Conservation (phyloP, 192 early-diverging fungal species). For the Entophlyctis luteolus region DNA sequence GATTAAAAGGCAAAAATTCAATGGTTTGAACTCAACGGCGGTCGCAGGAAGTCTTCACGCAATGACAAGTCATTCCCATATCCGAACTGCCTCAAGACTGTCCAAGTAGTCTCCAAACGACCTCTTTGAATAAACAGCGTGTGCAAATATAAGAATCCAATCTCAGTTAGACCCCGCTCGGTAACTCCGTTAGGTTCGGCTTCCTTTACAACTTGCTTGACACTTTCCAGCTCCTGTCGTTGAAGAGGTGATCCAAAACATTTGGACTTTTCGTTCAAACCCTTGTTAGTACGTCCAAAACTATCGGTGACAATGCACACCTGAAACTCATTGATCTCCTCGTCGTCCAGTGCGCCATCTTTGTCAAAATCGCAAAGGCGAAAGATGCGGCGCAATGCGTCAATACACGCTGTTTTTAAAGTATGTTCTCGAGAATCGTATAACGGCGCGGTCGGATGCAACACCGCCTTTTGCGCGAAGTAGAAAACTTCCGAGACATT, state of each 20-base stretch:
- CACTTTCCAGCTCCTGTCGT: slow-evolving; percentile 89
- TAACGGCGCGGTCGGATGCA: slow-evolving; percentile 93
- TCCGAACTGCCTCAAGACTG: slow-evolving; percentile 90
- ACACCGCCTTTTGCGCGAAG: slow-evolving; percentile 98
- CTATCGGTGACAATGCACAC: slow-evolving; percentile 52
- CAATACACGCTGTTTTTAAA: slow-evolving; percentile 84
- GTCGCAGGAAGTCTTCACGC: slow-evolving; percentile 85
- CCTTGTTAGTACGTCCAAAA: slow-evolving; percentile 12
- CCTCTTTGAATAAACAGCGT: slow-evolving; percentile 96
- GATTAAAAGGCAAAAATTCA: slow-evolving; percentile 2
- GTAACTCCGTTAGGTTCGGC: slow-evolving; percentile 82
- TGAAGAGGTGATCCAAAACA: slow-evolving; percentile 97
- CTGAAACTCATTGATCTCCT: slow-evolving; percentile 96
- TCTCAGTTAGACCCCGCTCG: slow-evolving; percentile 81
- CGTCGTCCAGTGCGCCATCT: slow-evolving; percentile 85
- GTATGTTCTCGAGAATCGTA: slow-evolving; percentile 92
- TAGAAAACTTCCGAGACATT: slow-evolving; percentile 99
- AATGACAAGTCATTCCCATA: slow-evolving; percentile 93
- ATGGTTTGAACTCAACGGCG: slow-evolving; percentile 45
- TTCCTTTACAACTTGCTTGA: slow-evolving; percentile 91
- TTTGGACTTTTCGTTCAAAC: slow-evolving; percentile 63
- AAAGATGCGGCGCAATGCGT: slow-evolving; percentile 91
- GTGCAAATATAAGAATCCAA: slow-evolving; percentile 91
- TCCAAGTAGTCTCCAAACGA: slow-evolving; percentile 97
- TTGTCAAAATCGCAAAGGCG: slow-evolving; percentile 93